Base-by-base conservation (phyloP, 257 asterid species). In the Nyctanthes arbortristis region DNA sequence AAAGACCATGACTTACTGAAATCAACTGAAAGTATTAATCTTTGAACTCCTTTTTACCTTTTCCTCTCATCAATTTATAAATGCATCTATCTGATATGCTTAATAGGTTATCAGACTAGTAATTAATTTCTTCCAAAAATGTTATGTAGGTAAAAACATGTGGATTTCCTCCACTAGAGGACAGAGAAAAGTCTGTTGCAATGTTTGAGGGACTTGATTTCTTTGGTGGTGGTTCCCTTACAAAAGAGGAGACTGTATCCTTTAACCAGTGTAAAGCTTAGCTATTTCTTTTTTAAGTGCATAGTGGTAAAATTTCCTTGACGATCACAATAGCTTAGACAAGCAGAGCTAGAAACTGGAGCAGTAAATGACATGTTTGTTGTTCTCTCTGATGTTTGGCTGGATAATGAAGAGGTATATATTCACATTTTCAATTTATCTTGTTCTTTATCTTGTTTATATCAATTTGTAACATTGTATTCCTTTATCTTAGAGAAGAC, bases 281-380 rank as follows among this genome's bases (percentile, higher is more conserved):
- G 11, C 39, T 20, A 16, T 65, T 74, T 69, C 20, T 56, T 37
- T 35, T 43, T 33, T 39, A 68, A 67, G 35, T 29, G 43, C 32
- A 36, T 18, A 8, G 31, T n/a, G 63, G 30, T 64, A 9, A 31
- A 9, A 47, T 61, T 79, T 83, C 83, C 88, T 49, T 89, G 73
- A 89, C 84, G 43, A 47, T 36, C 56, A 45, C 75, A 29, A 79
- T 73, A 93, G 99, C 73, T 81, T 69, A 88, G 89, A 74, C 96
- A 89, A 66, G 79, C 78, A 71, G 96, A 93, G 89, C 79, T 83
- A 77, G 99, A 91, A 80, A 85, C 69, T 63, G 94, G 84, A 58
- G 94, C 97, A 58, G 96, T 86, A 67, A 91, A 86, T 72, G 97
- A 93, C 82, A 93, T 93, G 99, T 93, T 93, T 80, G 93, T 91